A percentile compares a stretch with the other conserved stretches of the same genome.
Conservation (phyloP, 305 asterid genomes). For the Vinca major region DNA sequence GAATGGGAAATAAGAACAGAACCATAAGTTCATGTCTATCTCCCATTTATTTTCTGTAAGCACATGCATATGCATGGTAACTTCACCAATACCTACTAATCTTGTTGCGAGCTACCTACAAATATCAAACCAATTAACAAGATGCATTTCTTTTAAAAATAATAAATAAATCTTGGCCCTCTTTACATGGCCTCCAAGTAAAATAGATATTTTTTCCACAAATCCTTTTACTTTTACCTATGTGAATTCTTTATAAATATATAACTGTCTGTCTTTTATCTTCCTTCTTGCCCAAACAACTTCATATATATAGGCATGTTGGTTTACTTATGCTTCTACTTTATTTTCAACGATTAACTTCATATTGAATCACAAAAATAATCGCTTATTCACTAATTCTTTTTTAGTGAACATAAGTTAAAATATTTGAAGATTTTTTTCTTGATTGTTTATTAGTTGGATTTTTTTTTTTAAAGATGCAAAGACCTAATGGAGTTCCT, state of each 20-base stretch:
- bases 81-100: neutral
- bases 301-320: conserved; percentile 6
- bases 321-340: neutral
- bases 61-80: neutral
- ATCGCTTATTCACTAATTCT: neutral
- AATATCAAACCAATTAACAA: conserved; percentile 13
- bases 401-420: neutral
- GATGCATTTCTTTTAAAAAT: neutral
- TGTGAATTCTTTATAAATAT: neutral
- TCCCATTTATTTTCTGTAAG: neutral
- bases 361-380: neutral
- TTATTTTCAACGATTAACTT: neutral
- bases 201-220: conserved; percentile 5
- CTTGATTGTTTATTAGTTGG: neutral
- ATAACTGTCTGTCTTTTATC: neutral
- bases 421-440: neutral
- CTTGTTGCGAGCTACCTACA: conserved; percentile 14
- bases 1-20: too few relatives aligned
- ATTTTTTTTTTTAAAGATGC: conserved; percentile 23
- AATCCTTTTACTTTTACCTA: neutral
- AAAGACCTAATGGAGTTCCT: conserved; percentile 30
- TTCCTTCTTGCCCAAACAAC: neutral
- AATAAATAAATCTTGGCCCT: conserved; percentile 3
- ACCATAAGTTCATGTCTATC: too few relatives aligned
- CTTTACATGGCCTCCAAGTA: conserved; percentile 13